Base-by-base conservation (phyloP, 352 stramenopile species). In the Phytophthora gonapodyides region DNA sequence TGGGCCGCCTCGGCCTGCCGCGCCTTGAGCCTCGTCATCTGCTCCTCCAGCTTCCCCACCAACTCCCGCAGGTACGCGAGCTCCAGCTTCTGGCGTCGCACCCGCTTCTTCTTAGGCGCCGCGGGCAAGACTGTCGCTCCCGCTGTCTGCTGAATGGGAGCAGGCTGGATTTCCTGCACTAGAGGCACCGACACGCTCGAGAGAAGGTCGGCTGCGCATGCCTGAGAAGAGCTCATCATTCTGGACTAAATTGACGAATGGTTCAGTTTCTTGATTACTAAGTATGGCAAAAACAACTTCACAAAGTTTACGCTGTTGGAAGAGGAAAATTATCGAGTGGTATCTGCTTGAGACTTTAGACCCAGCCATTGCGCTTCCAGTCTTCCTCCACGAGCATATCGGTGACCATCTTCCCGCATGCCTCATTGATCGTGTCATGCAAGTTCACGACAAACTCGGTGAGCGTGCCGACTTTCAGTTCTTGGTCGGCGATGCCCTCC, bases 311-410 rank as follows among this genome's bases (percentile, higher is more conserved):
- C 24, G 24, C 24, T 27, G 24, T 27, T 6, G 24, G 24, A 27
- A 27, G 24, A 27, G 4, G 24, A 27, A 27, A 27, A 4, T 27
- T 27, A 24, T 27, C 4, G 24, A 27, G 24, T 27, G 24, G 24
- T 6, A 27, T 6, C 24, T 27, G 24, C 2, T 27, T 27, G 24
- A 62, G 33, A 42, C 27, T 33, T 3, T 46, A 37, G 15, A 70
- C 24, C 54, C 64, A 69, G 8, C 64, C 61, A 17, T 65, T 61
- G 27, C 59, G 46, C 37, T 81, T 77, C 73, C 69, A 82, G 44
- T 79, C 74, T 53, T 80, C 71, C n/a, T 82, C 71, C 3, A 82
- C 50, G 2, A 82, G 58, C 24, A 78, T n/a, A 10, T 76, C 35
- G 15, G 72, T 58, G 17, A 82, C 64, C 30, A 75, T 56, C 38